A percentile compares a stretch with the other conserved stretches of the same genome.
Evolutionary conservation across 2,329 filamentous ascomycete species (phyloP).

Genomic region (Chaetomium olivaceum): DNA sequence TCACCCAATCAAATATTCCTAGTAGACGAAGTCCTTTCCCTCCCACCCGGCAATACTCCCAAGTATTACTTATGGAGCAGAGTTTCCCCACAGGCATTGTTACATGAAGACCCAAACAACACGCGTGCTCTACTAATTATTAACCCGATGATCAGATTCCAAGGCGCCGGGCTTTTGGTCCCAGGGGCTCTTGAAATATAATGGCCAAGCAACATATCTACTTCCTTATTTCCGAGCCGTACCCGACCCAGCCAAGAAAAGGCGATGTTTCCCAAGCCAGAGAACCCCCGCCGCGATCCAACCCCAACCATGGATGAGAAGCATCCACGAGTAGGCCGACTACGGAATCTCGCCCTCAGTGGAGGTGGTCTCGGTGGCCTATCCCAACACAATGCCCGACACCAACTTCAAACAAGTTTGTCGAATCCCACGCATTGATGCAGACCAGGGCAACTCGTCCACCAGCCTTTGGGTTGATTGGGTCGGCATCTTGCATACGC

Average conservation of each 20-base stretch:
- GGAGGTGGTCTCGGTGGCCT: neutral
- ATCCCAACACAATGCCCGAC: neutral
- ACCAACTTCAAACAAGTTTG: neutral
- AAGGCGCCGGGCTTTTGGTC: neutral
- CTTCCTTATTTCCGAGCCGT: neutral
- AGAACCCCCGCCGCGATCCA: neutral
- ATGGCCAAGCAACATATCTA: neutral
- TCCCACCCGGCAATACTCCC: too few species aligned
- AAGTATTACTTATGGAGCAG: too few species aligned
- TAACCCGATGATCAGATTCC: neutral
- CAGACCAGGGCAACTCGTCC: neutral
- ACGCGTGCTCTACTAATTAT: too few species aligned
- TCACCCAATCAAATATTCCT: neutral
- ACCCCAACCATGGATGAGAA: neutral
- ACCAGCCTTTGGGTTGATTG: conserved; percentile 1
- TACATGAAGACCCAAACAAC: neutral
- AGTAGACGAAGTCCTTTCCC: neutral
- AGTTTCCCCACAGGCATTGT: too few species aligned
- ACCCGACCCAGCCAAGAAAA: neutral
- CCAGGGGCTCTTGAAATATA: too few species aligned
- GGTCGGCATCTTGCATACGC: neutral
- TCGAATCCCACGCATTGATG: neutral
- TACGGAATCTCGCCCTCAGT: too few species aligned
- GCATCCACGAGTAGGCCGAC: neutral
- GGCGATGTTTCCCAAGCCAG: neutral